These are phyloP conservation scores for Phytophthora quininea DNA, from an alignment of 352 stramenopile genomes.

Conservation along the genomic window DNA sequence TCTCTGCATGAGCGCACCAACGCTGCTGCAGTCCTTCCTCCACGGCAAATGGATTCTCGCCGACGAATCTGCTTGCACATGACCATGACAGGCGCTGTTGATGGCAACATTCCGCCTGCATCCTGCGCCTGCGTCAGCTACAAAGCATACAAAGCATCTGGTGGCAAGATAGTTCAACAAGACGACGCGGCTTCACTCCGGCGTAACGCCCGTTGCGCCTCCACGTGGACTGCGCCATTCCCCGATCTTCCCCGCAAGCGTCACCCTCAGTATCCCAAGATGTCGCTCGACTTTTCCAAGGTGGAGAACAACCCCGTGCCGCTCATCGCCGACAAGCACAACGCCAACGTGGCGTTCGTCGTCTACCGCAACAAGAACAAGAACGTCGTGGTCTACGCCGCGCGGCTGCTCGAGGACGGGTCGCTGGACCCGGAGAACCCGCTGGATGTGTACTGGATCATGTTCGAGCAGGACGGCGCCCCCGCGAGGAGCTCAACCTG, in stretches of 20 bases:
- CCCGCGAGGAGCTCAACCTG: constrained; percentile 86
- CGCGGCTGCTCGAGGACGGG: constrained; percentile 67
- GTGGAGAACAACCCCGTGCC: constrained; percentile 87
- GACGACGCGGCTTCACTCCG: neutral
- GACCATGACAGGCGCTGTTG: no score
- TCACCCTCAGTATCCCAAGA: constrained; percentile 7
- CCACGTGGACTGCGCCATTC: neutral
- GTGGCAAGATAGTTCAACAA: neutral
- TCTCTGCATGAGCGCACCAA: no score
- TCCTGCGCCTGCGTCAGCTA: no score
- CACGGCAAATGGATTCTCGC: no score
- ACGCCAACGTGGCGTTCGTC: constrained; percentile 81
- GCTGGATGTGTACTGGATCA: constrained; percentile 90
- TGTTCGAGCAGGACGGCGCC: constrained; percentile 87
- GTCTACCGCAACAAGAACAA: constrained; percentile 93
- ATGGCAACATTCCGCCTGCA: no score
- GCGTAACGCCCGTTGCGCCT: neutral
- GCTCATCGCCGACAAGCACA: constrained; percentile 73
- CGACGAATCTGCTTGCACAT: no score
- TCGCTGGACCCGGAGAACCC: constrained; percentile 68
- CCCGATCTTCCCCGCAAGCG: neutral
- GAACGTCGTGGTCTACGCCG: constrained; percentile 88
- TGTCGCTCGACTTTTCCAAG: constrained; percentile 89
- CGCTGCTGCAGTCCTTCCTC: no score
- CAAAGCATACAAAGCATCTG: no score